Conservation (phyloP, 1,139 yeast genomes). For the Suhomyces kunorum region DNA sequence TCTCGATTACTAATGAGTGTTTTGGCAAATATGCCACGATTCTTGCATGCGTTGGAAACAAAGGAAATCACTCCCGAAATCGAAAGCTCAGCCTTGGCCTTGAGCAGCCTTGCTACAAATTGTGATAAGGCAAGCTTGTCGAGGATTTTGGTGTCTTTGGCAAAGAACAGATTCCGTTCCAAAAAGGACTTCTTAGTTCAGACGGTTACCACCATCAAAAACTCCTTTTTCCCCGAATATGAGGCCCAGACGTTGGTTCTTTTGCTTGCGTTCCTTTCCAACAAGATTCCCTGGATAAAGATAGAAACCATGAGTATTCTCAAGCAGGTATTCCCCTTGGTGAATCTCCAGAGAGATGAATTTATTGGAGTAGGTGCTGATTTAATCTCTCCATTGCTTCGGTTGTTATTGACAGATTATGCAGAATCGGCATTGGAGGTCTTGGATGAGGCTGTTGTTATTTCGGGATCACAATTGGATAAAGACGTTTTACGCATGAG, state of each 20-base stretch:
- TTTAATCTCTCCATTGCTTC: conserved; percentile 81
- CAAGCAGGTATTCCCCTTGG: conserved; percentile 70
- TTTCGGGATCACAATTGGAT: conserved; percentile 90
- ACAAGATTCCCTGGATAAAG: conserved; percentile 76
- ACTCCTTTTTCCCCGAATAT: conserved; percentile 70
- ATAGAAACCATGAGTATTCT: conserved; percentile 75
- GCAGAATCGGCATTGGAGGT: conserved; percentile 90
- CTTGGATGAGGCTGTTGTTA: conserved; percentile 77
- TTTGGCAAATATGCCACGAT: conserved; percentile 79
- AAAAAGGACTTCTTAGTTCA: conserved; percentile 87
- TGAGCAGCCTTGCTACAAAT: conserved; percentile 62
- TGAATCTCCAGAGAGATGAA: conserved; percentile 76
- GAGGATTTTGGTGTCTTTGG: conserved; percentile 72
- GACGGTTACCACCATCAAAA: conserved; percentile 65
- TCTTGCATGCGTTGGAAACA: conserved; percentile 72
- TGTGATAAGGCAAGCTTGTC: conserved; percentile 62
- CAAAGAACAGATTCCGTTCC: conserved; percentile 78
- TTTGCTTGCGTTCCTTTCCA: conserved; percentile 74
- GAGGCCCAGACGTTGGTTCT: conserved; percentile 77
- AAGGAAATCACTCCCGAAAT: conserved; percentile 54
- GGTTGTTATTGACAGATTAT: conserved; percentile 79
- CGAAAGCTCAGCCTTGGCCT: conserved; percentile 55
- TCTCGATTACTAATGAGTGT: conserved; percentile 70
- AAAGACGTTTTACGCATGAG: conserved; percentile 90
- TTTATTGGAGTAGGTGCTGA: conserved; percentile 94